phyloP scores from a whole-genome alignment of 306 rosid species.

The Herpetospermum pedunculosum region DNA sequence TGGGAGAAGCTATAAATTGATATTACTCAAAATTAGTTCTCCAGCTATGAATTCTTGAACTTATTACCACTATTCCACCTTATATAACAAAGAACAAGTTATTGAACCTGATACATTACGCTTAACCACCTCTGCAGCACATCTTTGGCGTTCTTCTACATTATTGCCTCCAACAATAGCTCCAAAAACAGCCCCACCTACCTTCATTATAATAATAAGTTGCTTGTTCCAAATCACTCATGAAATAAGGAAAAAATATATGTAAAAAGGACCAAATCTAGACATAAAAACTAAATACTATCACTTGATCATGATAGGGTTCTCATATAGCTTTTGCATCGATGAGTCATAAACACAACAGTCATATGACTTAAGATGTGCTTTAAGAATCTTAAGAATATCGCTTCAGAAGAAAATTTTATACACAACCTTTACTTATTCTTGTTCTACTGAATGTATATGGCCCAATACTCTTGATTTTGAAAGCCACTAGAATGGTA shows the following conservation, averaged over 20 bases:
- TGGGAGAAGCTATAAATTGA: neutral
- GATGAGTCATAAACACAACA: neutral
- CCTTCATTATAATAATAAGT: conserved; percentile 30
- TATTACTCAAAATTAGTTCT: neutral
- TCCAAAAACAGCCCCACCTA: conserved; percentile 62
- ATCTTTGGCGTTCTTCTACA: conserved; percentile 65
- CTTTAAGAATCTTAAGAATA: neutral
- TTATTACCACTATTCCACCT: neutral
- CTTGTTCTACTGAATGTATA: neutral
- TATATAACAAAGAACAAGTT: neutral
- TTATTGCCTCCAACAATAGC: conserved; percentile 80
- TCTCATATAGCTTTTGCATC: neutral
- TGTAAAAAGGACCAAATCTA: neutral
- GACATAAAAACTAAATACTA: neutral
- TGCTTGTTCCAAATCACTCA: conserved; percentile 3
- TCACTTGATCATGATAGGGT: neutral
- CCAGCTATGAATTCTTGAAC: neutral
- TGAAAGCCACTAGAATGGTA: neutral
- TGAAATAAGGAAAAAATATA: neutral
- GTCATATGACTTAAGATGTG: neutral
- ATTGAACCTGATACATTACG: conserved; percentile 67
- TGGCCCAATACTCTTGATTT: neutral
- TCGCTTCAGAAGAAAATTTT: neutral
- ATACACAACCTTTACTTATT: neutral
- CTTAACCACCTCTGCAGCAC: conserved; percentile 71